These are phyloP conservation scores for Lachancea meyersii DNA, from an alignment of 805 yeast species.

Conservation along the genomic window DNA sequence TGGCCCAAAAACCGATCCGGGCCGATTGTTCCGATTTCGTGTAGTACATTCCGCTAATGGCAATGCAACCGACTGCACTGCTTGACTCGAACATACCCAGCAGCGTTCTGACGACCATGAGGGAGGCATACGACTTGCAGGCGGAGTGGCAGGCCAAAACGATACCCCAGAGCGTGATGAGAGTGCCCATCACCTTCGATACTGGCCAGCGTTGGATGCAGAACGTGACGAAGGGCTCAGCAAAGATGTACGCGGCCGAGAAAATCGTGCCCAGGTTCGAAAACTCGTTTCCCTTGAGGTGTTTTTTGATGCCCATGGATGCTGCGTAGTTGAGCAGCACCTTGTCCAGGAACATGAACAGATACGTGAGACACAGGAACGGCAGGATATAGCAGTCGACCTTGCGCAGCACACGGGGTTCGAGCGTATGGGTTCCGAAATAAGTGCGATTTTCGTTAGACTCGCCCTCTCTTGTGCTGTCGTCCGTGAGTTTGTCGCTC, in stretches of 20 bases:
- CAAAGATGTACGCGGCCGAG: constrained; percentile 47
- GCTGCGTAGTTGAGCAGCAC: constrained; percentile 56
- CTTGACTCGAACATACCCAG: constrained; percentile 51
- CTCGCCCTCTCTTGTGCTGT: constrained; percentile 2
- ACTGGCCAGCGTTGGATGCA: constrained; percentile 48
- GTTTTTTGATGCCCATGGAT: constrained; percentile 53
- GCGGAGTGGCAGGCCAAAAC: constrained; percentile 48
- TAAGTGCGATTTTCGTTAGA: constrained; percentile 12
- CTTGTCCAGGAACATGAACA: constrained; percentile 55
- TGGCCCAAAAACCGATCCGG: constrained; percentile 51
- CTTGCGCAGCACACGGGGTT: constrained; percentile 29
- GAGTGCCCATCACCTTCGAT: constrained; percentile 43
- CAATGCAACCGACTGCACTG: constrained; percentile 50
- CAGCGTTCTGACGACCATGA: constrained; percentile 49
- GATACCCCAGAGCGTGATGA: constrained; percentile 49
- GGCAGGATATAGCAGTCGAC: constrained; percentile 46
- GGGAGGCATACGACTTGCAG: constrained; percentile 44
- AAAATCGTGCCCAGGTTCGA: constrained; percentile 49
- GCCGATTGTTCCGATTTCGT: constrained; percentile 45
- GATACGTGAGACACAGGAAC: constrained; percentile 46
- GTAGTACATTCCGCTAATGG: constrained; percentile 60
- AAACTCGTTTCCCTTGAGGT: constrained; percentile 43
- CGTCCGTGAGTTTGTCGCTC: constrained; percentile 10
- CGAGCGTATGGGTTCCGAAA: constrained; percentile 22
- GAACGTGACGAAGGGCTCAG: constrained; percentile 46